Conservation (phyloP, 345 rosid genomes). For the Salix arbutifolia region DNA sequence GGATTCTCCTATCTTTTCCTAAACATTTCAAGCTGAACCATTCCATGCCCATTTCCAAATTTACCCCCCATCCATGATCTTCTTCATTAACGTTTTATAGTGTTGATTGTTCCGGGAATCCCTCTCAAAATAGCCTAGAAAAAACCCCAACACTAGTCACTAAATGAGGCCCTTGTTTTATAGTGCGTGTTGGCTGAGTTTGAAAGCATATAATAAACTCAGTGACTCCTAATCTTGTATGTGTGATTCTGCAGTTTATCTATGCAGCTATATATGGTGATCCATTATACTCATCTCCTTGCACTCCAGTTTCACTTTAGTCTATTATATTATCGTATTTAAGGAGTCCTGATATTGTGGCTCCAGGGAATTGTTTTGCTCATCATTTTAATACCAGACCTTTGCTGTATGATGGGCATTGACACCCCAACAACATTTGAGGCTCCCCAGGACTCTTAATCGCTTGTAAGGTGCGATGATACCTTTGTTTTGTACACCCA, state of each 20-base stretch:
- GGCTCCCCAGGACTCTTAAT: conserved; percentile 85
- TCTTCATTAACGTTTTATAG: no score
- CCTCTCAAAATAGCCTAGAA: no score
- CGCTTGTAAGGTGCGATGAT: background rate
- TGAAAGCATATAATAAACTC: background rate
- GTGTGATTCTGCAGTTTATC: background rate
- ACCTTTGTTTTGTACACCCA: conserved; percentile 7
- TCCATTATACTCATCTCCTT: background rate
- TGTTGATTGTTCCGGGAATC: no score
- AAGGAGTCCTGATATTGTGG: conserved; percentile 21
- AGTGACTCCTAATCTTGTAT: background rate
- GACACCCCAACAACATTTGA: conserved; percentile 93
- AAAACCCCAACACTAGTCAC: no score
- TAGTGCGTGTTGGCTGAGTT: background rate
- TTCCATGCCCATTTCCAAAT: no score
- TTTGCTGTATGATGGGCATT: conserved; percentile 97
- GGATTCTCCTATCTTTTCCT: background rate
- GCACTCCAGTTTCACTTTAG: background rate
- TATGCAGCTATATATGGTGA: background rate
- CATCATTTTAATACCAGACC: conserved; percentile 79
- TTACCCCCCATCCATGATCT: no score
- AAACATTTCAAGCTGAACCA: no score
- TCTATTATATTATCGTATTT: background rate
- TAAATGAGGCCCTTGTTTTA: background rate
- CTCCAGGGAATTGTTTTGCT: conserved; percentile 85